These are phyloP conservation scores for Globisporangium takayamanum DNA, from an alignment of 352 stramenopile species.

Conservation along the genomic window DNA sequence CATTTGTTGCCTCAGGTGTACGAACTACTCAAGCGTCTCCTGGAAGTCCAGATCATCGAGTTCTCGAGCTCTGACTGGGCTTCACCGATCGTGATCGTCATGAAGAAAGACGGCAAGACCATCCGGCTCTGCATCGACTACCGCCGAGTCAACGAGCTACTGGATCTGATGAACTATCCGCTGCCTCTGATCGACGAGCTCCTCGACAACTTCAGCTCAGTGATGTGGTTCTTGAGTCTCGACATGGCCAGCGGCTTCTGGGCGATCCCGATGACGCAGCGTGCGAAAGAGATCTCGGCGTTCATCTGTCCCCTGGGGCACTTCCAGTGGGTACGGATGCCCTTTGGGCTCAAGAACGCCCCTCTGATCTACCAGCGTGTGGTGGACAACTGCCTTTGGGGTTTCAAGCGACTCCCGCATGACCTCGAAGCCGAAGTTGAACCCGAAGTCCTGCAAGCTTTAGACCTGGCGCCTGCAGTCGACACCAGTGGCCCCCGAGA, in stretches of 20 bases:
- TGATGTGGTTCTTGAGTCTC: constrained; percentile 17
- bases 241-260: constrained; percentile 15
- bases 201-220: neutral
- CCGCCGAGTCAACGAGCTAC: constrained; percentile 11
- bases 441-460: constrained; percentile 2
- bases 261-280: constrained; percentile 10
- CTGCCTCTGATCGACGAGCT: constrained; percentile 20
- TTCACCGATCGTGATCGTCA: neutral
- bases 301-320: constrained; percentile 20
- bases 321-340: constrained; percentile 19
- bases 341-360: constrained; percentile 19
- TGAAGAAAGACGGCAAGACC: constrained; percentile 18
- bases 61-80: neutral
- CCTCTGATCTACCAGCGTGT: constrained; percentile 10
- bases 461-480: neutral
- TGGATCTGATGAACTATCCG: constrained; percentile 17
- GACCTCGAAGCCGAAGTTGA: constrained; percentile 1
- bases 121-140: constrained; percentile 20
- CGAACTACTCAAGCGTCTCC: constrained; percentile 1
- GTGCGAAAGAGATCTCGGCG: constrained; percentile 12
- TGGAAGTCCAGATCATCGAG: neutral
- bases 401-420: neutral
- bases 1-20: neutral
- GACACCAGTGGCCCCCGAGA: too few species aligned
- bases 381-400: constrained; percentile 13